Evolutionary conservation across 305 asterid species (phyloP), one percentile per base, ranked within the genome.

Genomic region (Fraxinus floribunda): DNA sequence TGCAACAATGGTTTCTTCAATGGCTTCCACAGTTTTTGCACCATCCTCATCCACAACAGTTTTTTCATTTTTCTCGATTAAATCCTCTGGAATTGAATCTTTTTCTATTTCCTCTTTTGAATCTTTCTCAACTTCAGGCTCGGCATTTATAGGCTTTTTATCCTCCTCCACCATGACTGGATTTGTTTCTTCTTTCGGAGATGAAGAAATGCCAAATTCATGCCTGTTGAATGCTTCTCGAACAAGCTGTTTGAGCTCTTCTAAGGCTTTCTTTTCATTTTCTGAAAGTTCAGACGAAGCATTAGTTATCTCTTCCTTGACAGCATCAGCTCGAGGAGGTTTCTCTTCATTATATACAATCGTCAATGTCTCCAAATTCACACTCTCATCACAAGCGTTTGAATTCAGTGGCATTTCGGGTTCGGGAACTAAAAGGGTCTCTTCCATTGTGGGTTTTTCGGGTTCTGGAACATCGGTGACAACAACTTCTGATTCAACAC

Each of bases 201-300:
- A 38, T 0, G 77, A 41, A 41, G 77, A 68, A 79, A 15, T 41
- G 26, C 6, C 13, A 41, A 84, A 79, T 15, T 81, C 82, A 24
- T 78, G 83, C 36, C 34, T 52, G 64, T 41, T 29, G 82, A 84
- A 78, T 0, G 87, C 82, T 7, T 84, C 74, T 11, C 49, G 87
- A 26, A 84, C 49, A 38, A 84, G 87, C 1, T 34, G 36, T 66
- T 78, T 84, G 20, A 85, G 85, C n/a, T 85, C 85, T 35, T 73
- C 75, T 24, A 85, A 79, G 24, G 85, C 80, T 78, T 85, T 81
- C 46, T 44, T 60, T 76, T 85, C 84, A 6, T 15, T 78, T 32
- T 78, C 83, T 1, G 85, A 39, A 10, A 84, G 83, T 34, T 79
- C 11, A 22, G 20, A 49, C 7, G 66, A n/a, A 5, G 32, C 15